Percentiles rank a stretch among this genome's conserved stretches.
phyloP scores from a whole-genome alignment of 192 early-diverging fungal genomes.

The Fimicolochytrium jonesii region DNA sequence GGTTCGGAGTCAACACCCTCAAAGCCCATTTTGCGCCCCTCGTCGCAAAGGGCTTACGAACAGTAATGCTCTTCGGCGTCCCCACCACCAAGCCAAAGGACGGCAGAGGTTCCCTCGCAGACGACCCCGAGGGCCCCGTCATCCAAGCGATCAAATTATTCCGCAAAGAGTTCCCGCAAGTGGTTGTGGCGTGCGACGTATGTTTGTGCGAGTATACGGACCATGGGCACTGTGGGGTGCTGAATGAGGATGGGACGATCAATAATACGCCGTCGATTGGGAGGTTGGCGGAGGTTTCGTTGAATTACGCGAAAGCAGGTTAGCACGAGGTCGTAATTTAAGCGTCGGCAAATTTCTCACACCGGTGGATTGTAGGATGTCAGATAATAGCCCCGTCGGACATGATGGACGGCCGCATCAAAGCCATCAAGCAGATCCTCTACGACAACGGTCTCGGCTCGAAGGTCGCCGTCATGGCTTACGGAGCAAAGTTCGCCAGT shows the following conservation, averaged over 20 bases:
- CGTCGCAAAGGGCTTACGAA: constrained; percentile 79
- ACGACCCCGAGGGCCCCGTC: constrained; percentile 77
- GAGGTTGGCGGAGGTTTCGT: constrained; percentile 77
- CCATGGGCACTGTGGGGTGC: constrained; percentile 92
- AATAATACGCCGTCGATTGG: constrained; percentile 75
- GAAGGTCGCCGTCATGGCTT: constrained; percentile 88
- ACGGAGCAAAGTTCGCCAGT: constrained; percentile 94
- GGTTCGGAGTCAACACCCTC: constrained; percentile 73
- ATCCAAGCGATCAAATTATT: constrained; percentile 79
- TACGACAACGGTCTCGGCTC: constrained; percentile 67
- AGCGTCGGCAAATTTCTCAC: constrained; percentile 71
- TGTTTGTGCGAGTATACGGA: constrained; percentile 95
- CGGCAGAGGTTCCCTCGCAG: constrained; percentile 70
- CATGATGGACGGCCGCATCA: constrained; percentile 97
- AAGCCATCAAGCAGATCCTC: constrained; percentile 84
- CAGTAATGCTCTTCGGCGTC: constrained; percentile 93
- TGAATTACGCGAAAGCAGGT: constrained; percentile 86
- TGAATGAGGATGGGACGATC: constrained; percentile 67
- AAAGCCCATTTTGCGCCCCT: constrained; percentile 73
- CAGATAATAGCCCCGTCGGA: constrained; percentile 91
- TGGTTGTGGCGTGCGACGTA: constrained; percentile 90
- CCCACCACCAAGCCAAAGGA: constrained; percentile 66
- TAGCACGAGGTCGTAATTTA: background rate
- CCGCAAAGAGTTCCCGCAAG: constrained; percentile 66
- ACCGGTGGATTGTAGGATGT: constrained; percentile 64